Base-by-base conservation (phyloP, 2,329 filamentous ascomycete genomes). In the Ophiostoma populinum region DNA sequence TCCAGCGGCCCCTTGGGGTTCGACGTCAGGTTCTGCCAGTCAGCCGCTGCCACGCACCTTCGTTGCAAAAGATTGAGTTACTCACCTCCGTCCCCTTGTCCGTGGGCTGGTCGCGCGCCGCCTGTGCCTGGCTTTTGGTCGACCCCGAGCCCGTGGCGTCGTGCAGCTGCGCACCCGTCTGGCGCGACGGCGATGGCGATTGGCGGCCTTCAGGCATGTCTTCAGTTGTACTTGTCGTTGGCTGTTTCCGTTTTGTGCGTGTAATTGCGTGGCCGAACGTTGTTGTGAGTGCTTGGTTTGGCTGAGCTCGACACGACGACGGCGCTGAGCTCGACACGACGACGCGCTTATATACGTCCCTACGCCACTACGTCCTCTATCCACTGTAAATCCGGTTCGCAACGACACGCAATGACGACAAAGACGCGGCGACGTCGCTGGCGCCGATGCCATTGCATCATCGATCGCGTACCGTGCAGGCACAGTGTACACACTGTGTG, bases 141-240 rank as follows among this genome's bases (percentile, higher is more conserved):
- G 73, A 63, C 38, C 72, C 70, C 1, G 62, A 57, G n/a, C 55
- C 68, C 2, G 72, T 63, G 10, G 66, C 50, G 7, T 68, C 69
- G 43, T 69, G 58, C 39, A 70, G 56, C 59, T 90, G 81, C 37
- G 61, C 56, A 40, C 69, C 75, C 24, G 63, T 59, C 57, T 82
- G 80, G 45, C 54, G 51, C 59, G 80, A 73, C 19, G 80, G 80
- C 35, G 74, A 60, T 42, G 83, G 85, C 21, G 83, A 92, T 58
- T 92, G 69, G 51, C 75, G 75, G 53, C 80, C 79, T 56, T 68
- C 56, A 36, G 53, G 51, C 78, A 83, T 82, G 49, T 44, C 73
- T 40, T 41, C 44, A 46, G 42, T 34, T 24, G 19, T 17, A 34
- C 37, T 41, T 36, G 27, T 21, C n/a, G 22, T 38, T 4, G 8